Conservation (phyloP, 352 stramenopile species). For the Hyphochytrium catenoides region DNA sequence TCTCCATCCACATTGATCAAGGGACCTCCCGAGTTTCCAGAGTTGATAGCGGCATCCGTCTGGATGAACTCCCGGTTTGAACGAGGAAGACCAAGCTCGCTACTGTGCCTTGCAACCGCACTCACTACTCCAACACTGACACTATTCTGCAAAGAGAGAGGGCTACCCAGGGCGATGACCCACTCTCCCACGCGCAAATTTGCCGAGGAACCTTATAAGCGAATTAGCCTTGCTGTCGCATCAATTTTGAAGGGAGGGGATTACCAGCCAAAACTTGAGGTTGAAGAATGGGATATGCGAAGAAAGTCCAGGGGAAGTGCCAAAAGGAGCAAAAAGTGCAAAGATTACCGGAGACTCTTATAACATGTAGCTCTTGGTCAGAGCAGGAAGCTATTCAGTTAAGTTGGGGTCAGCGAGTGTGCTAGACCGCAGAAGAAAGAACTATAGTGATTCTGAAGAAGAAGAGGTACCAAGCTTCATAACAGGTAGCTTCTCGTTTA, state of each 20-base stretch:
- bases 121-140: slow-evolving; percentile 75
- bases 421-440: slow-evolving; percentile 12
- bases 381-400: too few relatives aligned
- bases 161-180: slow-evolving; percentile 70
- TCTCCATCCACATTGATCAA: slow-evolving; percentile 75
- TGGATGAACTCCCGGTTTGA: slow-evolving; percentile 66
- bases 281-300: too few relatives aligned
- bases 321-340: too few relatives aligned
- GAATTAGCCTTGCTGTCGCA: too few relatives aligned
- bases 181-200: slow-evolving; percentile 64
- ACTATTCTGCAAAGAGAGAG: slow-evolving; percentile 68
- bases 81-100: slow-evolving; percentile 40
- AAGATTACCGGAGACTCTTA: too few relatives aligned
- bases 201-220: slow-evolving; percentile 32
- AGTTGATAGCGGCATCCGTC: slow-evolving; percentile 78
- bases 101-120: slow-evolving; percentile 56
- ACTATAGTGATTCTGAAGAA: neutral
- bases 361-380: too few relatives aligned
- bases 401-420: too few relatives aligned
- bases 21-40: slow-evolving; percentile 72
- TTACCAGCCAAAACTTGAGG: too few relatives aligned
- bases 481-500: neutral
- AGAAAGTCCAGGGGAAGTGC: too few relatives aligned
- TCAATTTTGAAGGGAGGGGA: too few relatives aligned
- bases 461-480: neutral